A percentile compares a stretch with the other conserved stretches of the same genome.
Evolutionary conservation across 495 filamentous ascomycete species (phyloP).

Genomic region (Elasticomyces elasticus): DNA sequence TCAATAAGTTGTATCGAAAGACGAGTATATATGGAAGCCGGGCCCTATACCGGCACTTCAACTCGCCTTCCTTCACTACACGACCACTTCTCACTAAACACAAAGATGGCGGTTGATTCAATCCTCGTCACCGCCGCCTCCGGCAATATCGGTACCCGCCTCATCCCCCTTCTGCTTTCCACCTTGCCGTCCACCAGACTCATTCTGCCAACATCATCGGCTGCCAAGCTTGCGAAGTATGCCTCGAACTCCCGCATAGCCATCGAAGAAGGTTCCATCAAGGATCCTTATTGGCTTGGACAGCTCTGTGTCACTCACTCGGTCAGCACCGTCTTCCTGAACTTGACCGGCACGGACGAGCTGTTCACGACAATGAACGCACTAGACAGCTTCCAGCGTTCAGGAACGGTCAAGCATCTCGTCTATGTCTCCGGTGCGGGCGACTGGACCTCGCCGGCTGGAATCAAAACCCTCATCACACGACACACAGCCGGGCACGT

Average conservation of each 20-base stretch:
- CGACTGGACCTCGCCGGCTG: slow-evolving; percentile 2
- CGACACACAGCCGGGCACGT: background rate
- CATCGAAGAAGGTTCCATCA: slow-evolving; percentile 12
- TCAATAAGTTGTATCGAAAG: no score
- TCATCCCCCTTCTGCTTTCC: background rate
- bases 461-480: background rate
- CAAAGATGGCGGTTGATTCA: no score
- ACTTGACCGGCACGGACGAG: slow-evolving; percentile 15
- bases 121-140: background rate
- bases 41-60: no score
- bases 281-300: slow-evolving; percentile 12
- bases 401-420: slow-evolving; percentile 14
- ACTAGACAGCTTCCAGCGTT: slow-evolving; percentile 9
- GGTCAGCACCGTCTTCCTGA: slow-evolving; percentile 14
- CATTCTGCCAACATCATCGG: background rate
- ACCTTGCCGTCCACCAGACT: background rate
- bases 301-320: background rate
- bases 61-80: no score
- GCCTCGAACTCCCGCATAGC: background rate
- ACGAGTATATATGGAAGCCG: no score
- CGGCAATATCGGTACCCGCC: background rate
- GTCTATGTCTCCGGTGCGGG: slow-evolving; percentile 10
- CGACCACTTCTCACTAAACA: no score
- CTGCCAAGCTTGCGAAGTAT: background rate
- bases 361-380: slow-evolving; percentile 12